Evolutionary conservation across 805 yeast genomes (phyloP).

Genomic region (Pichia manshurica): DNA sequence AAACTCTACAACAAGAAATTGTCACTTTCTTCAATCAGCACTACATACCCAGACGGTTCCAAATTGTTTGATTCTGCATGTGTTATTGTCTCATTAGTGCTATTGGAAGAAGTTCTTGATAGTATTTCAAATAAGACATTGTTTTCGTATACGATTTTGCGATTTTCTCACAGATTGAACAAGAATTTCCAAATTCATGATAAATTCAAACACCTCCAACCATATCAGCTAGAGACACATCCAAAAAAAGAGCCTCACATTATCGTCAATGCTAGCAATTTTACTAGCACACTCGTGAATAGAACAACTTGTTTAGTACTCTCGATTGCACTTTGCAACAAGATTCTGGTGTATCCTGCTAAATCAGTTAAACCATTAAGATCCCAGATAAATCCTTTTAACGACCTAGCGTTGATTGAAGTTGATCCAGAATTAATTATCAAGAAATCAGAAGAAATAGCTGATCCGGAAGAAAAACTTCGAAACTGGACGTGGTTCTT

Average conservation of each 20-base stretch:
- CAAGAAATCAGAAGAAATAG: conserved; percentile 1
- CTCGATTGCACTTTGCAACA: conserved; percentile 29
- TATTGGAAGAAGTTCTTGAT: conserved; percentile 34
- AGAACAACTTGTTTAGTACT: conserved; percentile 25
- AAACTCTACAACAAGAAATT: conserved; percentile 13
- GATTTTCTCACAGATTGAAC: conserved; percentile 12
- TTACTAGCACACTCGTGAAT: conserved; percentile 31
- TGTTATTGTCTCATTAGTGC: conserved; percentile 26
- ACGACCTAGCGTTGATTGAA: conserved; percentile 19
- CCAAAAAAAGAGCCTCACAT: conserved; percentile 16
- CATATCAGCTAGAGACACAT: conserved; percentile 7
- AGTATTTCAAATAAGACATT: conserved; percentile 24
- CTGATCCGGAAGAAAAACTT: background rate
- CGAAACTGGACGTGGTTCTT: conserved; percentile 12
- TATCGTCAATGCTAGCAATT: conserved; percentile 31
- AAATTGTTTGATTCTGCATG: conserved; percentile 27
- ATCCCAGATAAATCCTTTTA: conserved; percentile 22
- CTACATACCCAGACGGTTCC: conserved; percentile 13
- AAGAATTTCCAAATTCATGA: conserved; percentile 9
- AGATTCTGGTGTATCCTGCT: conserved; percentile 34
- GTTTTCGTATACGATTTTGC: conserved; percentile 21
- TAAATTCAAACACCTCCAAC: conserved; percentile 6
- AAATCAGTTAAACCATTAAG: conserved; percentile 15
- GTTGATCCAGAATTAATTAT: conserved; percentile 5
- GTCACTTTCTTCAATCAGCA: conserved; percentile 14